These are phyloP conservation scores for Purshia tridentata DNA, from an alignment of 306 rosid species.

Conservation along the genomic window DNA sequence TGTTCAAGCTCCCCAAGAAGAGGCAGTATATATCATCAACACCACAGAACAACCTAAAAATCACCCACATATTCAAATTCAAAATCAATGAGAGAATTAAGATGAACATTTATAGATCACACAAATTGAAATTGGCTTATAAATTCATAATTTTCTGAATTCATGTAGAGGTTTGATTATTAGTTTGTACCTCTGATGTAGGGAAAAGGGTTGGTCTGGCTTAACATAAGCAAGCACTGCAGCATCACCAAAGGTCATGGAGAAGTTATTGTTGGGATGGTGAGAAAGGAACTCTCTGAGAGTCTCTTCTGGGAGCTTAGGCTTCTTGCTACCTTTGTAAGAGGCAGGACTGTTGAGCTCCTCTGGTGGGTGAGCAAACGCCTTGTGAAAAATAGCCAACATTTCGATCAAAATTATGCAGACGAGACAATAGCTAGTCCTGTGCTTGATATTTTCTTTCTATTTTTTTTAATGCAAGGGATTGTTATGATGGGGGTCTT, in stretches of 20 bases:
- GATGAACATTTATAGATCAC: too few relatives aligned
- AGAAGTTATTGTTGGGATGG: constrained; percentile 63
- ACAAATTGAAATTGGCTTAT: too few relatives aligned
- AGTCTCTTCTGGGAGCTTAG: constrained; percentile 84
- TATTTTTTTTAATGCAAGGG: not conserved
- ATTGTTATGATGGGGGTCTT: not conserved
- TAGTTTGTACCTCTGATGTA: constrained; percentile 53
- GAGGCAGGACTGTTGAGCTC: constrained; percentile 95
- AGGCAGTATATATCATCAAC: constrained; percentile 80
- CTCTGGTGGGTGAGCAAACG: constrained; percentile 91
- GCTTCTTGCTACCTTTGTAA: constrained; percentile 57
- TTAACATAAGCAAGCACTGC: constrained; percentile 83
- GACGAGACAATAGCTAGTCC: not conserved
- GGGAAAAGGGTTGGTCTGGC: constrained; percentile 44
- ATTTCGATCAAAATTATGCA: constrained; percentile 23
- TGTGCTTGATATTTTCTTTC: too few relatives aligned
- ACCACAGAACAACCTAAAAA: constrained; percentile 78
- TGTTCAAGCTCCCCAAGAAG: constrained; percentile 84
- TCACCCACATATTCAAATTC: not conserved
- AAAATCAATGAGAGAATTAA: too few relatives aligned
- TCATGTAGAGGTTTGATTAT: too few relatives aligned
- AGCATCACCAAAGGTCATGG: constrained; percentile 66
- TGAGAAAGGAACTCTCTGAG: constrained; percentile 66
- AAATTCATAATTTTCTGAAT: too few relatives aligned
- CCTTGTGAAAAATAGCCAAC: constrained; percentile 89